Conservation (phyloP, 192 early-diverging fungal genomes). For the Spizellomyces sp. region DNA sequence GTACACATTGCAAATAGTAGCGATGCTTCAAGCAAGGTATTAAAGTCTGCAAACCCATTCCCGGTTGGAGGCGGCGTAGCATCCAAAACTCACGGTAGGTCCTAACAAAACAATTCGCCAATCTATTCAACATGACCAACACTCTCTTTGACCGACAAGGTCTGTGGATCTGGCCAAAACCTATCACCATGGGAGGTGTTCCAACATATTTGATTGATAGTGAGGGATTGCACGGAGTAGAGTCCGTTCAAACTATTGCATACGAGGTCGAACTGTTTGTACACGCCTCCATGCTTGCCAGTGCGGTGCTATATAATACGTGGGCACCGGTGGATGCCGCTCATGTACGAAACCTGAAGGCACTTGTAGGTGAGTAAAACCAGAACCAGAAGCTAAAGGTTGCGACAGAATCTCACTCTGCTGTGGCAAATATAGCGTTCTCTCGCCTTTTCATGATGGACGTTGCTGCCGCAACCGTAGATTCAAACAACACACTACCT, state of each 20-base stretch:
- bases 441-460: constrained; percentile 32
- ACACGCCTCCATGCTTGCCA: constrained; percentile 20
- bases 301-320: constrained; percentile 29
- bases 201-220: constrained; percentile 28
- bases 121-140: neutral
- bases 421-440: constrained; percentile 10
- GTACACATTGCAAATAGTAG: neutral
- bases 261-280: constrained; percentile 35
- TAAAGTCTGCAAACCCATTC: constrained; percentile 13
- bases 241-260: constrained; percentile 26
- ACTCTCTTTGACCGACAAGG: neutral
- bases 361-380: constrained; percentile 6
- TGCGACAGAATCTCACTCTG: neutral
- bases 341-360: constrained; percentile 22
- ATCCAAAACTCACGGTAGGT: constrained; percentile 25
- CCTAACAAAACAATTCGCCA: neutral
- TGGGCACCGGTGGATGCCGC: constrained; percentile 29
- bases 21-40: neutral
- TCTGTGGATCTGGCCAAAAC: constrained; percentile 29
- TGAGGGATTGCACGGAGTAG: constrained; percentile 32
- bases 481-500: neutral
- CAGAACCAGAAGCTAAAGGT: neutral
- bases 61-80: constrained; percentile 20
- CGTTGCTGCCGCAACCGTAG: constrained; percentile 12
- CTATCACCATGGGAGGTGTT: constrained; percentile 4